phyloP scores from a whole-genome alignment of 179 eudicot genomes.

The Drosera spatulata region DNA sequence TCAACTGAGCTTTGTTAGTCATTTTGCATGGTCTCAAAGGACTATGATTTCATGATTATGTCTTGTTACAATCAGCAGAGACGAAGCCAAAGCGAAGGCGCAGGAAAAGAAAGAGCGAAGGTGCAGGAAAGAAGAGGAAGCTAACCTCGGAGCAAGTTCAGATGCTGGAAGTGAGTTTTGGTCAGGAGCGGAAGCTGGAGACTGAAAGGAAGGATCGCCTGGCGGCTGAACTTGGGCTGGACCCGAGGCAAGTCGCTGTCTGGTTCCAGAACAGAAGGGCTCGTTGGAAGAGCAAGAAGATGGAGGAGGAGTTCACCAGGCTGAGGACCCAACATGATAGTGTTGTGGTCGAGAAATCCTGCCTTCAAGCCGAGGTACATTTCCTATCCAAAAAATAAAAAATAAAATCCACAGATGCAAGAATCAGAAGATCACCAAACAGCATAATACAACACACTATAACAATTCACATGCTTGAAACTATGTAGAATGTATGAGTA shows the following conservation, averaged over 20 bases:
- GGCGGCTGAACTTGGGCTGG: conserved; percentile 73
- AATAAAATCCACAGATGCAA: no score
- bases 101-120: conserved; percentile 37
- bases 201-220: conserved; percentile 67
- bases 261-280: conserved; percentile 62
- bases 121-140: conserved; percentile 61
- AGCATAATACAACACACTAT: no score
- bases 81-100: conserved; percentile 50
- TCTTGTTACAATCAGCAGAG: conserved; percentile 6
- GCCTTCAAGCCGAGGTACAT: conserved; percentile 66
- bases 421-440: no score
- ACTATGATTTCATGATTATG: no score
- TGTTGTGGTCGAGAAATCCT: conserved; percentile 51
- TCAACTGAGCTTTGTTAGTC: no score
- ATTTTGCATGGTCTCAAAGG: no score
- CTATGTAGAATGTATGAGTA: no score
- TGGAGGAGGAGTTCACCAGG: conserved; percentile 70
- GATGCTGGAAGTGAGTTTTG: conserved; percentile 59
- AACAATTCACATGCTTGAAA: no score
- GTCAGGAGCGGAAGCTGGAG: conserved; percentile 72
- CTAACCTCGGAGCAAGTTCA: conserved; percentile 61
- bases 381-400: no score
- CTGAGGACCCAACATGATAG: conserved; percentile 39
- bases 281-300: conserved; percentile 80
- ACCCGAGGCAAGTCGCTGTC: conserved; percentile 61